These are phyloP conservation scores for Blastomyces percursus DNA, from an alignment of 2,329 filamentous ascomycete species.

Conservation along the genomic window DNA sequence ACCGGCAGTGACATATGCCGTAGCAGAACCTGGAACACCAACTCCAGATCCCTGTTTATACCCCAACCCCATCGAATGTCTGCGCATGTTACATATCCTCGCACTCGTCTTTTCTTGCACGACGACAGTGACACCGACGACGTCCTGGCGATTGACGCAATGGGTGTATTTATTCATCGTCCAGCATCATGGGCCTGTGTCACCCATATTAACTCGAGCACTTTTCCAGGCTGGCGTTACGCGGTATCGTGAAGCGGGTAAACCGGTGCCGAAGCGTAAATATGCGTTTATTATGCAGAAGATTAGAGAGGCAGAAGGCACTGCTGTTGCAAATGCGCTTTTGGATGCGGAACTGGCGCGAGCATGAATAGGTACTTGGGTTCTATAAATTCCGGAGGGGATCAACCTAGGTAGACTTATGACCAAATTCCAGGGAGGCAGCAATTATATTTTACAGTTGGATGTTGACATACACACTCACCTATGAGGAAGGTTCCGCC, in stretches of 20 bases:
- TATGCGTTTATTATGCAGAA: constrained; percentile 36
- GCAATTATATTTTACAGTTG: background rate
- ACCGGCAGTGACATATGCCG: background rate
- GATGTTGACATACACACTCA: background rate
- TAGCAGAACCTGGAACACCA: constrained; percentile 14
- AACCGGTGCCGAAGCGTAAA: constrained; percentile 24
- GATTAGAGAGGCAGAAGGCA: constrained; percentile 35
- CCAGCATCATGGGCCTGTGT: constrained; percentile 33
- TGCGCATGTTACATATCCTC: constrained; percentile 36
- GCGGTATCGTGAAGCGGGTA: constrained; percentile 31
- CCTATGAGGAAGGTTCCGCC: background rate
- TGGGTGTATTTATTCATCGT: constrained; percentile 39
- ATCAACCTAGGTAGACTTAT: background rate
- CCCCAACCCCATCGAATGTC: constrained; percentile 27
- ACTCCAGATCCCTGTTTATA: constrained; percentile 11
- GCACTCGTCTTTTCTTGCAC: constrained; percentile 36
- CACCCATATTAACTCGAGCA: constrained; percentile 36
- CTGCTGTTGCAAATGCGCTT: constrained; percentile 29
- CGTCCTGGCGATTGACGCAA: constrained; percentile 37
- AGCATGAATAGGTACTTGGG: background rate
- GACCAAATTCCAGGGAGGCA: background rate
- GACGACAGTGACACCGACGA: constrained; percentile 27
- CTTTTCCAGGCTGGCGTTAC: constrained; percentile 42
- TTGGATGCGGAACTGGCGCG: background rate
- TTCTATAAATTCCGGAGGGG: background rate